These are phyloP conservation scores for Flueggea neowawraea DNA, from an alignment of 441 rosid genomes.

Conservation along the genomic window DNA sequence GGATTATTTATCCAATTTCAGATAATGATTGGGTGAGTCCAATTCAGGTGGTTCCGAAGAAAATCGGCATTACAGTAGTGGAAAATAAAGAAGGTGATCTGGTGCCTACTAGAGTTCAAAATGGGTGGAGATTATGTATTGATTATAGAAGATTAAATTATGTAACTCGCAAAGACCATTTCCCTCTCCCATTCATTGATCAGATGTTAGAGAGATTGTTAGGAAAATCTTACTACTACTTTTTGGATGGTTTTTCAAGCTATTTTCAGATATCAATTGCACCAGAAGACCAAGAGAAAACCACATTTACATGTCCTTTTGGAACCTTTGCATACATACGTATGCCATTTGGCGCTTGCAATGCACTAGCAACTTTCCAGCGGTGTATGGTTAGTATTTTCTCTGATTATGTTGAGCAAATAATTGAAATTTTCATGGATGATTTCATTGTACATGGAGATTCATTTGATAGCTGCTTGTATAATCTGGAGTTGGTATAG, in stretches of 20 bases:
- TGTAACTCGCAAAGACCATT: background rate
- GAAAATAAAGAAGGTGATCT: background rate
- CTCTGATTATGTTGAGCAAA: background rate
- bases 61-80: background rate
- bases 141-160: background rate
- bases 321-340: background rate
- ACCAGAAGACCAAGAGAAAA: background rate
- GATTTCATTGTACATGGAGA: background rate
- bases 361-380: background rate
- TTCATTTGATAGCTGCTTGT: background rate
- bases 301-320: conserved; percentile 1
- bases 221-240: background rate
- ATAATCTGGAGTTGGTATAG: background rate
- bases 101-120: background rate
- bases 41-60: conserved; percentile 2
- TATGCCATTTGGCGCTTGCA: background rate
- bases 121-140: background rate
- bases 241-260: conserved; percentile 1
- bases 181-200: background rate
- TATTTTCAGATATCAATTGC: background rate
- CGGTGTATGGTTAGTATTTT: background rate
- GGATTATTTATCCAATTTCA: background rate
- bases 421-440: background rate
- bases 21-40: conserved; percentile 1
- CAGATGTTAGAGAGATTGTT: background rate